phyloP scores from a whole-genome alignment of 768 basidiomycete genomes.

The Panus rudis region DNA sequence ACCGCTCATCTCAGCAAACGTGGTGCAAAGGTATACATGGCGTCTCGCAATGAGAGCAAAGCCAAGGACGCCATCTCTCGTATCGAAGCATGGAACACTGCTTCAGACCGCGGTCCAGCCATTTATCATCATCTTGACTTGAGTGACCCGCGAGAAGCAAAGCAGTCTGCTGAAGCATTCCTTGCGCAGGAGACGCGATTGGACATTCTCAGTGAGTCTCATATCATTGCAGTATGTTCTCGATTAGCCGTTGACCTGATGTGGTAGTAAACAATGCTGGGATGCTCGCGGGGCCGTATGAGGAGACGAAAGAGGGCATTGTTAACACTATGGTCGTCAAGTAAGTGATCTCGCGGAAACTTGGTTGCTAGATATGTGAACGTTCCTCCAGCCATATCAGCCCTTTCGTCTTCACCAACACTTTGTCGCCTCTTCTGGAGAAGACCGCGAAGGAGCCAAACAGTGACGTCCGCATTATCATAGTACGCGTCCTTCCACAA shows the following conservation, averaged over 20 bases:
- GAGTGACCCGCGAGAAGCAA: constrained; percentile 27
- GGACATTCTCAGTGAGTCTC: constrained; percentile 32
- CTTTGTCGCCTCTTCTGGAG: constrained; percentile 45
- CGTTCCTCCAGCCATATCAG: constrained; percentile 38
- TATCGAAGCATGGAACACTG: not conserved
- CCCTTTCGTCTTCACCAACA: constrained; percentile 48
- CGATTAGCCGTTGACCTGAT: constrained; percentile 7
- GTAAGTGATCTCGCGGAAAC: constrained; percentile 19
- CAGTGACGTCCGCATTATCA: constrained; percentile 58
- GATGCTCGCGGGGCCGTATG: not conserved
- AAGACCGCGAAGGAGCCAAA: constrained; percentile 39
- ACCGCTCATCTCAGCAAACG: constrained; percentile 30
- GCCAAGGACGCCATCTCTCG: constrained; percentile 23
- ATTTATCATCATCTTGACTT: constrained; percentile 33
- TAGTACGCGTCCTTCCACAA: constrained; percentile 30
- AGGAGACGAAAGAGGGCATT: constrained; percentile 9
- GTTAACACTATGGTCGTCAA: constrained; percentile 36
- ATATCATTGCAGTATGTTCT: not conserved
- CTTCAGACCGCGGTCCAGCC: too few relatives aligned
- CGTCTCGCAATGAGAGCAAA: constrained; percentile 26
- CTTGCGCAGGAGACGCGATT: constrained; percentile 30
- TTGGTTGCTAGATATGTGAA: not conserved
- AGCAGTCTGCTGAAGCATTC: constrained; percentile 30
- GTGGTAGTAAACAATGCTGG: constrained; percentile 45
- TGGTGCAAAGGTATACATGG: constrained; percentile 38